These are phyloP conservation scores for Terfezia boudieri DNA, from an alignment of 495 filamentous ascomycete genomes.

Conservation along the genomic window DNA sequence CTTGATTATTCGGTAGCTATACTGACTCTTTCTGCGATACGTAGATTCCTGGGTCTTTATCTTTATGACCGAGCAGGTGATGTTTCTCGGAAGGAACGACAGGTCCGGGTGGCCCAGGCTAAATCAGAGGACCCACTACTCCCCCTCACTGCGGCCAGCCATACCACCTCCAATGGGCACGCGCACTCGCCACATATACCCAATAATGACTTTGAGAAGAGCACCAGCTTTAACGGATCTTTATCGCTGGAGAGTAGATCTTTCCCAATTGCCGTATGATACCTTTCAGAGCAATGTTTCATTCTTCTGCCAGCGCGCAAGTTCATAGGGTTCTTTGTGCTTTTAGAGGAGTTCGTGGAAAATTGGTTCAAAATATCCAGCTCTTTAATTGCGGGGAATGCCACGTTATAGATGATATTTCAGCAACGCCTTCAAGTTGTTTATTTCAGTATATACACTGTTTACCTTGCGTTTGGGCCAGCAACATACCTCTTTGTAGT, in stretches of 20 bases:
- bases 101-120: constrained; percentile 32
- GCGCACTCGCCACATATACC: constrained; percentile 19
- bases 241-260: constrained; percentile 2
- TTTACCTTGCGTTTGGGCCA: too few relatives aligned
- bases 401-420: too few relatives aligned
- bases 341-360: too few relatives aligned
- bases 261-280: not conserved
- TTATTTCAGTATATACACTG: too few relatives aligned
- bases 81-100: constrained; percentile 58
- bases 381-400: too few relatives aligned
- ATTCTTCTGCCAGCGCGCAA: not conserved
- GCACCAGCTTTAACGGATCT: constrained; percentile 3
- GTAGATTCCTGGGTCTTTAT: constrained; percentile 62
- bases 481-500: too few relatives aligned
- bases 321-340: too few relatives aligned
- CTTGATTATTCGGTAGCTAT: not conserved
- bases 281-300: not conserved
- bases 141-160: constrained; percentile 30
- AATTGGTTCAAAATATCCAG: not conserved
- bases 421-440: too few relatives aligned
- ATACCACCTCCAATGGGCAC: constrained; percentile 23
- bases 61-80: constrained; percentile 86
- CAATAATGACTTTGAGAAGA: constrained; percentile 6
- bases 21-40: not conserved
- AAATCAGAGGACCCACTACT: constrained; percentile 42